Evolutionary conservation across 805 yeast species (phyloP).

Genomic region (Saccharomycopsis schoenii): DNA sequence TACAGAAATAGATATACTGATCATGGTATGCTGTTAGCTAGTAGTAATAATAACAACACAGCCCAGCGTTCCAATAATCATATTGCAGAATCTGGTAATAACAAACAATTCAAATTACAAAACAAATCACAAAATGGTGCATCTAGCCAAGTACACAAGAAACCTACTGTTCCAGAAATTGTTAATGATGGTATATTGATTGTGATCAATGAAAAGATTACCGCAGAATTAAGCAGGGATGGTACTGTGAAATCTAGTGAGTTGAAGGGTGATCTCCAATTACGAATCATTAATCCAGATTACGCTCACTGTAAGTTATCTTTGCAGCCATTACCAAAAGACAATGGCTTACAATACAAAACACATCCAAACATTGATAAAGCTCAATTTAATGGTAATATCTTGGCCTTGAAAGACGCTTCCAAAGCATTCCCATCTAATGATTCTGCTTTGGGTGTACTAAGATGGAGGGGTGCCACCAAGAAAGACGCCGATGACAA

Average conservation of each 20-base stretch:
- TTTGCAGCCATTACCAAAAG: conserved; percentile 38
- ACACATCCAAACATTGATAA: conserved; percentile 96
- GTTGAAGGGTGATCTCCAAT: conserved; percentile 82
- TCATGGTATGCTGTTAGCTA: background rate
- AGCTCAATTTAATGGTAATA: conserved; percentile 45
- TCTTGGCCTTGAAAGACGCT: conserved; percentile 68
- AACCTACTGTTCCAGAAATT: conserved; percentile 21
- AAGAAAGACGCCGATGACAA: conserved; percentile 41
- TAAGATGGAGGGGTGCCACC: conserved; percentile 81
- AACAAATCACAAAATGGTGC: background rate
- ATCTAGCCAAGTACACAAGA: conserved; percentile 17
- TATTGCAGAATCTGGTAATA: background rate
- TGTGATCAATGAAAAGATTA: conserved; percentile 64
- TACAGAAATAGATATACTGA: conserved; percentile 2
- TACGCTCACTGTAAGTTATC: conserved; percentile 58
- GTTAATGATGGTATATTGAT: conserved; percentile 72
- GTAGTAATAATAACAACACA: background rate
- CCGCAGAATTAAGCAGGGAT: conserved; percentile 74
- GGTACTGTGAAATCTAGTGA: conserved; percentile 66
- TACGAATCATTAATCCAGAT: conserved; percentile 72
- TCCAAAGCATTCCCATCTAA: conserved; percentile 81
- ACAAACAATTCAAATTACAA: conserved; percentile 1
- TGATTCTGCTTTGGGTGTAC: conserved; percentile 81
- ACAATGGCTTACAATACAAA: conserved; percentile 60
- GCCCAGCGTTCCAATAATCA: background rate